These are phyloP conservation scores for Sinapis alba DNA, from an alignment of 441 rosid species.

Conservation along the genomic window DNA sequence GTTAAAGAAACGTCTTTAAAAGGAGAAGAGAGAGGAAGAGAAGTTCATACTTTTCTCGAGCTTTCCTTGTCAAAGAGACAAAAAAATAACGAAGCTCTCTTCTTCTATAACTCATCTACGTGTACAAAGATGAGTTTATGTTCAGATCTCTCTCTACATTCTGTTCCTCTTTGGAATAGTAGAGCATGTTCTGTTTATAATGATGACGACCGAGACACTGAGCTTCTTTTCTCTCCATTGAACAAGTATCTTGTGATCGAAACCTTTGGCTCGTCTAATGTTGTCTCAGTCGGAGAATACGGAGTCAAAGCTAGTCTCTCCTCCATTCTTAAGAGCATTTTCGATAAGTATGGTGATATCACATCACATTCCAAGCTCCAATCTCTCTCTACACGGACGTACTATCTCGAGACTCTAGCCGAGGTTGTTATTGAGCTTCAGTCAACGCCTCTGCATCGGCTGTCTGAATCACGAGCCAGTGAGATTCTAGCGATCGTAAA, in stretches of 20 bases:
- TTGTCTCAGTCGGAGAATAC: conserved; percentile 29
- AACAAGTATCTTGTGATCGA: conserved; percentile 18
- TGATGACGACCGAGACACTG: conserved; percentile 15
- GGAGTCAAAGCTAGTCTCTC: conserved; percentile 27
- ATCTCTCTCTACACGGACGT: conserved; percentile 31
- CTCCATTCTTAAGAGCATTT: conserved; percentile 29
- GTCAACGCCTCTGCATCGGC: conserved; percentile 18
- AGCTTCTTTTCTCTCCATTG: conserved; percentile 28
- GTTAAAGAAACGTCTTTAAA: conserved; percentile 1
- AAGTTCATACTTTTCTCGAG: background rate
- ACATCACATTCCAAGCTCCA: conserved; percentile 25
- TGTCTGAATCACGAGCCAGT: conserved; percentile 16
- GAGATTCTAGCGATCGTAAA: conserved; percentile 32
- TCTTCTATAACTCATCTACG: background rate
- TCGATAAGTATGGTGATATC: conserved; percentile 36
- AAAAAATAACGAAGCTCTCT: background rate
- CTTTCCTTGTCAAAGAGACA: background rate
- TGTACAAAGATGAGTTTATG: conserved; percentile 27
- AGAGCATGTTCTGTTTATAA: conserved; percentile 19
- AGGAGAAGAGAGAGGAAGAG: background rate
- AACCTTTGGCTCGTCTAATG: background rate
- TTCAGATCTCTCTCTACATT: conserved; percentile 13
- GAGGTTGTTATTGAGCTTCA: conserved; percentile 22
- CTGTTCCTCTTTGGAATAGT: conserved; percentile 28
- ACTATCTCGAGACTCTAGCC: conserved; percentile 30